Conservation (phyloP, 768 basidiomycete species). For the Tubosaeta sp. region DNA sequence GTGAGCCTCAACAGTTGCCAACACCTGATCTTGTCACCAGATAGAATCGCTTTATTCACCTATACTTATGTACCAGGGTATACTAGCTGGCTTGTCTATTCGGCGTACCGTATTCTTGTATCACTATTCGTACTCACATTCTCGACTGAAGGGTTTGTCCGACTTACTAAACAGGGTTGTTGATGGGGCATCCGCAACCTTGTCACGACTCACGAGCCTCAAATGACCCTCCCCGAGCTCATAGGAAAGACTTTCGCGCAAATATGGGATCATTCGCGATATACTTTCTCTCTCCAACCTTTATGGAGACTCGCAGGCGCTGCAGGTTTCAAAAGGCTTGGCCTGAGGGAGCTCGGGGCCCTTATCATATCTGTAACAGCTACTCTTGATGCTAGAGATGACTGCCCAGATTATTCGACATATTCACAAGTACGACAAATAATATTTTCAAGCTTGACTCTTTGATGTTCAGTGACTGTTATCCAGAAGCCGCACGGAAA, state of each 20-base stretch:
- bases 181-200: neutral
- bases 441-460: neutral
- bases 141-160: neutral
- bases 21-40: conserved; percentile 3
- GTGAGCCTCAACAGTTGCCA: neutral
- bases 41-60: conserved; percentile 4
- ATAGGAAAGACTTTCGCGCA: conserved; percentile 3
- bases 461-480: neutral
- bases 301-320: conserved; percentile 9
- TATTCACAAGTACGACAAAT: conserved; percentile 47
- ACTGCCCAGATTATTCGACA: conserved; percentile 59
- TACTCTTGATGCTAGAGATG: conserved; percentile 20
- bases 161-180: no score
- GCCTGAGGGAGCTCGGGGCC: conserved; percentile 8
- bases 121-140: neutral
- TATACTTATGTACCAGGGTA: conserved; percentile 8
- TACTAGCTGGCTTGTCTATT: conserved; percentile 6
- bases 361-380: conserved; percentile 22
- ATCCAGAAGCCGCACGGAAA: conserved; percentile 55
- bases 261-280: conserved; percentile 2
- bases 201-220: neutral
- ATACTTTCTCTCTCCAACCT: neutral
- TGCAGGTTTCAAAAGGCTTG: conserved; percentile 21
- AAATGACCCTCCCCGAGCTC: conserved; percentile 8
- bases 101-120: conserved; percentile 6